These are phyloP conservation scores for Nicotiana paniculata DNA, from an alignment of 257 asterid genomes.

Conservation along the genomic window DNA sequence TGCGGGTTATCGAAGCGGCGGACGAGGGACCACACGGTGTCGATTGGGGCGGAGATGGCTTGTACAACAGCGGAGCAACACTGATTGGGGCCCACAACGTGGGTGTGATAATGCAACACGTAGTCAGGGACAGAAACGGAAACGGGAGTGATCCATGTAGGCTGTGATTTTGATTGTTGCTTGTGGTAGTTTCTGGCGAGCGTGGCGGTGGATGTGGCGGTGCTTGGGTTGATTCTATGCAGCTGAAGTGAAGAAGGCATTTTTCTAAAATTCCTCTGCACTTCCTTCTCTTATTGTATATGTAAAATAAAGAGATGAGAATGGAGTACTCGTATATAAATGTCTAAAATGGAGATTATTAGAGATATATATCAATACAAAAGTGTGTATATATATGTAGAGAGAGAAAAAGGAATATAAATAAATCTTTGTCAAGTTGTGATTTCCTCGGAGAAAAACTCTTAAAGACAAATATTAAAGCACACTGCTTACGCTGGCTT, in stretches of 20 bases:
- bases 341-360: neutral
- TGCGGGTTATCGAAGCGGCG: conserved; percentile 88
- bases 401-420: neutral
- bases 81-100: conserved; percentile 50
- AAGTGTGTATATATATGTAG: neutral
- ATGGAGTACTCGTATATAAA: neutral
- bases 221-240: conserved; percentile 32
- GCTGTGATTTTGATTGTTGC: conserved; percentile 10
- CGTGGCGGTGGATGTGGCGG: conserved; percentile 8
- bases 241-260: conserved; percentile 66
- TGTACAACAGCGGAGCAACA: conserved; percentile 69
- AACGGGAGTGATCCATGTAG: conserved; percentile 32
- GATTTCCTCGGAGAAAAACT: conserved; percentile 23
- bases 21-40: conserved; percentile 65
- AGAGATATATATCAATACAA: neutral
- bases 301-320: neutral
- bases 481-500: conserved; percentile 23
- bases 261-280: too few species aligned
- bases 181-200: conserved; percentile 16
- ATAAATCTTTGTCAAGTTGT: conserved; percentile 24
- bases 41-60: conserved; percentile 42
- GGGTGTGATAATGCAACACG: conserved; percentile 52
- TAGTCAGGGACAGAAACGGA: conserved; percentile 38
- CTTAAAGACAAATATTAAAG: neutral
- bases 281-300: neutral